These are phyloP conservation scores for Russula vinacea DNA, from an alignment of 768 basidiomycete genomes.

Conservation along the genomic window DNA sequence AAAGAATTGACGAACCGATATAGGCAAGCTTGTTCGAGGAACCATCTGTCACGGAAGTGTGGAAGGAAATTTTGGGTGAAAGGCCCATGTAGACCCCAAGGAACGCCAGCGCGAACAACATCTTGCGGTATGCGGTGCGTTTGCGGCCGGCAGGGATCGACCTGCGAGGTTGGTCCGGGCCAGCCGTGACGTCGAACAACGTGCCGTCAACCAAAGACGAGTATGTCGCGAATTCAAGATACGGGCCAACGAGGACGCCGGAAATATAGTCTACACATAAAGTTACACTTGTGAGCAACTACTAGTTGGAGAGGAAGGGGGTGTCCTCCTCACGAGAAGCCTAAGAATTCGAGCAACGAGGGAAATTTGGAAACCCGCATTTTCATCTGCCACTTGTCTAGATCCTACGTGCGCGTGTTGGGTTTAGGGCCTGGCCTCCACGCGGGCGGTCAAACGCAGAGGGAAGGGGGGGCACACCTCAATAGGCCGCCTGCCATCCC, in stretches of 20 bases:
- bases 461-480: conserved; percentile 48
- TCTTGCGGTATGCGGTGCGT: conserved; percentile 81
- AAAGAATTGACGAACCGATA: conserved; percentile 37
- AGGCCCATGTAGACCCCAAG: conserved; percentile 73
- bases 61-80: conserved; percentile 57
- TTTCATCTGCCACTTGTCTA: conserved; percentile 81
- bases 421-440: too few species aligned
- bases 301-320: conserved; percentile 2
- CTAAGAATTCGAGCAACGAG: conserved; percentile 80
- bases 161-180: conserved; percentile 38
- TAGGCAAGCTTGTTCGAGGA: conserved; percentile 46
- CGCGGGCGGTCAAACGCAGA: background rate
- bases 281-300: background rate
- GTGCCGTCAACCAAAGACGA: conserved; percentile 70
- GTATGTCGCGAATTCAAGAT: conserved; percentile 81
- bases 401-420: conserved; percentile 47
- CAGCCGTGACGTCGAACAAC: conserved; percentile 59
- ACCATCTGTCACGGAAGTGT: conserved; percentile 57
- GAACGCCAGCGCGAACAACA: conserved; percentile 70
- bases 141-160: conserved; percentile 75
- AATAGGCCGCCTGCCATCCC: conserved; percentile 71
- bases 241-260: conserved; percentile 92
- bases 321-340: conserved; percentile 83
- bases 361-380: conserved; percentile 71
- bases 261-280: conserved; percentile 84